Evolutionary conservation across 169 alveolate species (phyloP).

Genomic region (Theileria parva): DNA sequence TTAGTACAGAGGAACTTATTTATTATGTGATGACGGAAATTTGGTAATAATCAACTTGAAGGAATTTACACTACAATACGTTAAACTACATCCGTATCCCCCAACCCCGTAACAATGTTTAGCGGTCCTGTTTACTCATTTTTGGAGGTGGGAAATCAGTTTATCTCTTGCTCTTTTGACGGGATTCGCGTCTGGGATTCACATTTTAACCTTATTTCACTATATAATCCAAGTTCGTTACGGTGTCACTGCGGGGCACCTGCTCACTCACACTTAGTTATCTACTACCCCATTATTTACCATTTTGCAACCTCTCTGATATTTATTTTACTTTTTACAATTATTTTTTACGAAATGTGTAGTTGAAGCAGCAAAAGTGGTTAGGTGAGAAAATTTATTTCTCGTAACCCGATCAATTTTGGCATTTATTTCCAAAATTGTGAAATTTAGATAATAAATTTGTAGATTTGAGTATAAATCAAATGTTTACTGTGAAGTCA

Average conservation of each 20-base stretch:
- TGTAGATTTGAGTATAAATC: constrained; percentile 6
- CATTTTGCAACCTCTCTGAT: too few species aligned
- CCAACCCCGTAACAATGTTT: neutral
- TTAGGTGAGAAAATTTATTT: too few species aligned
- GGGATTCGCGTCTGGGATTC: constrained; percentile 60
- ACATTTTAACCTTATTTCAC: neutral
- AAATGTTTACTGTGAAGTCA: neutral
- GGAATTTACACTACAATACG: constrained; percentile 7
- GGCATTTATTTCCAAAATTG: too few species aligned
- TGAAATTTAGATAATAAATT: too few species aligned
- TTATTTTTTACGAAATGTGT: too few species aligned
- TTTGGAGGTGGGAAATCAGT: constrained; percentile 26
- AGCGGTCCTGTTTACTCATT: constrained; percentile 60
- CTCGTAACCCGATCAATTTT: too few species aligned
- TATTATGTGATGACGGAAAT: constrained; percentile 59
- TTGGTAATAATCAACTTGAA: constrained; percentile 21
- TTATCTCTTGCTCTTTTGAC: constrained; percentile 47
- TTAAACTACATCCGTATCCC: constrained; percentile 40
- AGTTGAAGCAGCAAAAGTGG: too few species aligned
- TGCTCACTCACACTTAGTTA: neutral
- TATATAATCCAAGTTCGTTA: neutral
- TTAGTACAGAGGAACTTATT: neutral
- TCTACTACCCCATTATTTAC: too few species aligned
- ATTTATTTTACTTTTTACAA: too few species aligned
- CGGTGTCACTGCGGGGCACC: neutral